Conservation (phyloP, 345 rosid genomes). For the Pistacia integerrima region DNA sequence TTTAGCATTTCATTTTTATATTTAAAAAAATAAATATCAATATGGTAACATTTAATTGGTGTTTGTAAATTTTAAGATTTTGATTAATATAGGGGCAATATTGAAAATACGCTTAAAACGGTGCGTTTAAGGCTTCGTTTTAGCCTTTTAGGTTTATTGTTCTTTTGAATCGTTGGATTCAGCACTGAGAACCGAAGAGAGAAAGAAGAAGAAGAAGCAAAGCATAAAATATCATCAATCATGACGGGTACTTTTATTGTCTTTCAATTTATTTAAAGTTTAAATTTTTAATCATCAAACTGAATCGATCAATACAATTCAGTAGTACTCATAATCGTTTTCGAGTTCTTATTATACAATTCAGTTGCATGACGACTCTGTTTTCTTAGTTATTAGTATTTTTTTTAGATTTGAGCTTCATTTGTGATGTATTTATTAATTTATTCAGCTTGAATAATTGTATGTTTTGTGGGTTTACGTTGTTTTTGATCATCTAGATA, state of each 20-base stretch:
- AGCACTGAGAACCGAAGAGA: background rate
- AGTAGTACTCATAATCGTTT: background rate
- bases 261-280: background rate
- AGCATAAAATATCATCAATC: background rate
- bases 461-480: background rate
- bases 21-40: too few relatives aligned
- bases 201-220: background rate
- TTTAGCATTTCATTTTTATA: too few relatives aligned
- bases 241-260: conserved; percentile 19
- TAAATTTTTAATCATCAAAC: background rate
- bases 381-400: background rate
- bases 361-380: background rate
- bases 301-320: background rate
- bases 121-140: background rate
- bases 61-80: too few relatives aligned
- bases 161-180: background rate
- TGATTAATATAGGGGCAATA: background rate
- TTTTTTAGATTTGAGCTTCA: background rate
- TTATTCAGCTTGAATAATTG: background rate
- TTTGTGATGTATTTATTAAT: background rate
- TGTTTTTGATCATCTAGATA: conserved; percentile 1
- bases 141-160: conserved; percentile 11
- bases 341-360: background rate
- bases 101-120: background rate
- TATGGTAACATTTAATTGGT: too few relatives aligned